Evolutionary conservation across 768 basidiomycete species (phyloP).

Genomic region (Mycena maculata): DNA sequence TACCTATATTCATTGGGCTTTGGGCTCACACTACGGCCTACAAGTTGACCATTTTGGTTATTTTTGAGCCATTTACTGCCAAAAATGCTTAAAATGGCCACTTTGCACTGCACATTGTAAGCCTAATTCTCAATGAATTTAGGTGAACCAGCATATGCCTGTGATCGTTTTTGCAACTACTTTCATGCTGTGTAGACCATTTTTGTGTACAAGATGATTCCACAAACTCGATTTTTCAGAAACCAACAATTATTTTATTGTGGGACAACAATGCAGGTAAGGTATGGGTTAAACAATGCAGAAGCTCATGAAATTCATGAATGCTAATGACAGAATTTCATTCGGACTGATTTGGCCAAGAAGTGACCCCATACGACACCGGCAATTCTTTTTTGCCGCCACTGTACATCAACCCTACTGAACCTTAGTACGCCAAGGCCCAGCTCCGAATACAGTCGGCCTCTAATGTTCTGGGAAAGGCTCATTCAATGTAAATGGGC

Average conservation of each 20-base stretch:
- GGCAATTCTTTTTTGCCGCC: constrained; percentile 1
- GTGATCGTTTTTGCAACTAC: background rate
- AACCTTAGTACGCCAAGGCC: too few relatives aligned
- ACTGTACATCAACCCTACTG: too few relatives aligned
- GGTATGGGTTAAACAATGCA: background rate
- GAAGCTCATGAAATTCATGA: background rate
- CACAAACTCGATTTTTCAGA: background rate
- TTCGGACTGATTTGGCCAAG: background rate
- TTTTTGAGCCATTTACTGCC: background rate
- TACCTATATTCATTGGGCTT: background rate
- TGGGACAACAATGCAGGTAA: background rate
- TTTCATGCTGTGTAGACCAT: background rate
- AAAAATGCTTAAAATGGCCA: constrained; percentile 1
- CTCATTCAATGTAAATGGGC: too few relatives aligned
- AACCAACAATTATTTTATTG: background rate
- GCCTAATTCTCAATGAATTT: background rate
- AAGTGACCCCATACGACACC: background rate
- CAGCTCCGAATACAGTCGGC: too few relatives aligned
- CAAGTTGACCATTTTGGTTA: background rate
- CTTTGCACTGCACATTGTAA: background rate
- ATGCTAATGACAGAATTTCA: background rate
- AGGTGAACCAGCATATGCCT: background rate
- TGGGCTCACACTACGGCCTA: background rate
- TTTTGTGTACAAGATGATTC: background rate
- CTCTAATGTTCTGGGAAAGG: too few relatives aligned